Evolutionary conservation across 192 early-diverging fungal genomes (phyloP).

Genomic region (Coemansia sp.): DNA sequence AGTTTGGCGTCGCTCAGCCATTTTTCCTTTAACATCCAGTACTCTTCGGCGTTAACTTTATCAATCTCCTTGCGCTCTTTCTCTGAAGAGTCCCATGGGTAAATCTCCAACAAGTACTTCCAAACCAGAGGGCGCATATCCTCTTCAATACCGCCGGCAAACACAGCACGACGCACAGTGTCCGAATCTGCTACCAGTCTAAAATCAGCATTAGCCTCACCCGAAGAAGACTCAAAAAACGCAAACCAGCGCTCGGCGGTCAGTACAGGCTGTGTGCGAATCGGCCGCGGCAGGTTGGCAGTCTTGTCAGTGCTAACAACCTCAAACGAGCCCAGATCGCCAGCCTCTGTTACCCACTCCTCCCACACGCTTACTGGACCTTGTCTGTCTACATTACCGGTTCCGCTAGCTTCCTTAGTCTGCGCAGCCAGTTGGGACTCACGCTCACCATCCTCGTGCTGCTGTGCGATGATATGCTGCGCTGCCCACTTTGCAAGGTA

Average conservation of each 20-base stretch:
- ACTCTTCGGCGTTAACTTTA: constrained; percentile 61
- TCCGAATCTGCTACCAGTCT: constrained; percentile 54
- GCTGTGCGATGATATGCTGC: constrained; percentile 53
- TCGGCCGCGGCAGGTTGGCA: constrained; percentile 36
- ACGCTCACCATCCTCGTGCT: constrained; percentile 51
- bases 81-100: constrained; percentile 79
- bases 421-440: constrained; percentile 31
- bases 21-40: constrained; percentile 61
- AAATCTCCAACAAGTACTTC: constrained; percentile 84
- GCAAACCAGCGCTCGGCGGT: constrained; percentile 68
- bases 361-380: constrained; percentile 50
- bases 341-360: constrained; percentile 49
- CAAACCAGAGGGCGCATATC: constrained; percentile 81
- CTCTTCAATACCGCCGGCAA: constrained; percentile 76
- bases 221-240: constrained; percentile 60
- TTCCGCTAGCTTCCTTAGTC: not conserved
- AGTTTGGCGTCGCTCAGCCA: constrained; percentile 66
- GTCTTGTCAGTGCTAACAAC: constrained; percentile 39
- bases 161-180: constrained; percentile 61
- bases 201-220: constrained; percentile 27
- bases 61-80: constrained; percentile 64
- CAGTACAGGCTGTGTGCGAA: constrained; percentile 55
- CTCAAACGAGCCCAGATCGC: constrained; percentile 48
- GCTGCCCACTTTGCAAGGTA: constrained; percentile 81
- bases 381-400: not conserved